Base-by-base conservation (phyloP, 108 stramenopile species). In the Hondaea fermentalgiana region DNA sequence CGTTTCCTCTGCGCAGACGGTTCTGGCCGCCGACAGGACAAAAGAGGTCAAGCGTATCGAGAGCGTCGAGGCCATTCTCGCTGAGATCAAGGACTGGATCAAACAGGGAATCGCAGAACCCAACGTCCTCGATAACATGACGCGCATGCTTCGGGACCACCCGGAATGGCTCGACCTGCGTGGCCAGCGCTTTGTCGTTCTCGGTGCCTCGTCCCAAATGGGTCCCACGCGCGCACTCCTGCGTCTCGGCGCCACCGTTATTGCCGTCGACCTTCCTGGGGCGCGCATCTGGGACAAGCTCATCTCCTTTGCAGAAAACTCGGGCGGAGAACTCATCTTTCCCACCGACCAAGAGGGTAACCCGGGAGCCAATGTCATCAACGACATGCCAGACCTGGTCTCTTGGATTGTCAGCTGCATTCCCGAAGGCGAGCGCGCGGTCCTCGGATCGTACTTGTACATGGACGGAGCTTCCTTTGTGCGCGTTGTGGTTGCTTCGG, bases 151-250 rank as follows among this genome's bases (percentile, higher is more conserved):
- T 5, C 5, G 19, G 6, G 16, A 59, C 57, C 25, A 29, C 14
- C 87, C 58, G 29, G 29, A 58, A 43, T 59, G 29, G 58, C 87
- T 88, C 2, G 87, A 60, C 59, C 87, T 88, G 19, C 55, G 29
- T 2, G 71, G 72, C 35, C 35, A 69, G 25, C 17, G 42, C 42
- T 89, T 89, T 43, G 88, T 89, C 72, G 43, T 72, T 14, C 47
- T 89, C 28, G 88, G 88, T 42, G 88, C 88, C 25, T 53, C 57
- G 4, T 89, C 88, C 3, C 55, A 72, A 44, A 69, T 89, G 25
- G 88, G 88, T 5, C 72, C 88, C 28, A 60, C 47, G 23, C 12
- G 55, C 5, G 8, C n/a, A 10, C 88, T 89, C 0, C 71, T 89
- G 25, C 51, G 35, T 14, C 88, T 55, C 43, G 88, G 88, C 72